phyloP scores from a whole-genome alignment of 805 yeast species.

The Yamadazyma insecticola region DNA sequence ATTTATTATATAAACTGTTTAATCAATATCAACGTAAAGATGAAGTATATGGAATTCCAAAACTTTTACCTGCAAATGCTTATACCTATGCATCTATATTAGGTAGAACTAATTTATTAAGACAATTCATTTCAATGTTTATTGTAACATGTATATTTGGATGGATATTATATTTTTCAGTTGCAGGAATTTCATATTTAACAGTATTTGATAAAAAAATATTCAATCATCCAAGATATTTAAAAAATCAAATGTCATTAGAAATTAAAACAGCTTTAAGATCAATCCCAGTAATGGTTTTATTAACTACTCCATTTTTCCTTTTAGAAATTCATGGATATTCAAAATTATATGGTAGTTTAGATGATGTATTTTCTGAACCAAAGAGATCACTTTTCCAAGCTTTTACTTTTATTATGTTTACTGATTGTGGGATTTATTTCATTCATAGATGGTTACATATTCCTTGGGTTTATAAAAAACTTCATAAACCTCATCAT shows the following conservation, averaged over 20 bases:
- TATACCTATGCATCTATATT: conserved; percentile 65
- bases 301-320: conserved; percentile 87
- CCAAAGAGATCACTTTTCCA: conserved; percentile 62
- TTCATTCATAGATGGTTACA: conserved; percentile 90
- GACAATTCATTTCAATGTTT: conserved; percentile 68
- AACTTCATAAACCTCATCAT: conserved; percentile 94
- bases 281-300: conserved; percentile 88
- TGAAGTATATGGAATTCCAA: conserved; percentile 62
- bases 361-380: conserved; percentile 62
- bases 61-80: conserved; percentile 49
- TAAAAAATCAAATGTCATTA: conserved; percentile 85
- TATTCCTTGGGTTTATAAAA: conserved; percentile 85
- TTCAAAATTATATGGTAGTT: conserved; percentile 69
- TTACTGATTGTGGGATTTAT: conserved; percentile 92
- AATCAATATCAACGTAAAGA: conserved; percentile 22
- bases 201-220: conserved; percentile 83
- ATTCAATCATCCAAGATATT: conserved; percentile 92
- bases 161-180: conserved; percentile 69
- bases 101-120: conserved; percentile 63
- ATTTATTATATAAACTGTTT: conserved; percentile 8
- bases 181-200: conserved; percentile 72
- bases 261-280: conserved; percentile 76
- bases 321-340: conserved; percentile 77
- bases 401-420: conserved; percentile 75
- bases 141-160: conserved; percentile 77